Conservation (phyloP, 2,329 filamentous ascomycete species). For the Talaromyces piceae region DNA sequence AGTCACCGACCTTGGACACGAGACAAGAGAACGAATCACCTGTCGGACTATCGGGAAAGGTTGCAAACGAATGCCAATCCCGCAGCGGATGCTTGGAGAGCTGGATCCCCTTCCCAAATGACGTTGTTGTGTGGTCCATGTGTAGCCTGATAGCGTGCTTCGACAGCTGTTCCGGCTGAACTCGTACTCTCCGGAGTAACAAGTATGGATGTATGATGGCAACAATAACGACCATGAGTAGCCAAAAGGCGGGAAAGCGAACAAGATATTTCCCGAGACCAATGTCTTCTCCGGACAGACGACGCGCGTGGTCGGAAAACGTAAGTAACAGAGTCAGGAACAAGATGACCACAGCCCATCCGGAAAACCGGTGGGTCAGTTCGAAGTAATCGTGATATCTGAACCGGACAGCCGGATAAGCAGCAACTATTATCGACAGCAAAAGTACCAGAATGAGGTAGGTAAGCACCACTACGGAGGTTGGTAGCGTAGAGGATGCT, state of each 20-base stretch:
- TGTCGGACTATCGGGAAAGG: conserved; percentile 49
- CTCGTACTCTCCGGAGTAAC: conserved; percentile 58
- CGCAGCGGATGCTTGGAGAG: conserved; percentile 56
- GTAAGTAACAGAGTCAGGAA: conserved; percentile 60
- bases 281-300: conserved; percentile 23
- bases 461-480: conserved; percentile 45
- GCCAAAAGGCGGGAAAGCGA: conserved; percentile 56
- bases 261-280: conserved; percentile 35
- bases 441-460: conserved; percentile 54
- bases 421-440: conserved; percentile 52
- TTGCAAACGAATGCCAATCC: conserved; percentile 72
- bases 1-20: conserved; percentile 67
- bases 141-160: conserved; percentile 64
- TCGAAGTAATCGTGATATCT: conserved; percentile 64
- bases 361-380: conserved; percentile 61
- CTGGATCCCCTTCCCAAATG: conserved; percentile 51
- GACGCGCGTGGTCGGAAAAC: conserved; percentile 39
- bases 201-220: conserved; percentile 68
- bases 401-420: conserved; percentile 57
- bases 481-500: conserved; percentile 17
- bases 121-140: conserved; percentile 57
- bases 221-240: conserved; percentile 55
- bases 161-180: conserved; percentile 61
- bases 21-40: conserved; percentile 53
- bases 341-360: conserved; percentile 59